Conservation (phyloP, 768 basidiomycete genomes). For the Lactarius quietus region DNA sequence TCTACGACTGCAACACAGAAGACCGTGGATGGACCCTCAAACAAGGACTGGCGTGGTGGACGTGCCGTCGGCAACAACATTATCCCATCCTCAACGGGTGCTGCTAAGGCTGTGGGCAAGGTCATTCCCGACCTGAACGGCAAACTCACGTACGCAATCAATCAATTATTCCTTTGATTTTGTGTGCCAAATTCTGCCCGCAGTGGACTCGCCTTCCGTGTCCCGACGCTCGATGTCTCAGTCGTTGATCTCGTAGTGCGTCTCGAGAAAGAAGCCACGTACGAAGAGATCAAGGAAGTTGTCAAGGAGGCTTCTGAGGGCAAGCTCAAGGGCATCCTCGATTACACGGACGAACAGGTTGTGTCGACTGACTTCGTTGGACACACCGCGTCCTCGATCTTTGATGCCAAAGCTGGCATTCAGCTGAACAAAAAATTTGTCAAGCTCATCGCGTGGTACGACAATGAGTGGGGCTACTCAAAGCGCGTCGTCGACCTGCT, state of each 20-base stretch:
- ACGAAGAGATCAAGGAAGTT: slow-evolving; percentile 87
- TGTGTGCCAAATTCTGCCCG: slow-evolving; percentile 11
- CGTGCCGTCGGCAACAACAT: slow-evolving; percentile 97
- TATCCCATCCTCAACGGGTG: slow-evolving; percentile 98
- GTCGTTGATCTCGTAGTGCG: slow-evolving; percentile 97
- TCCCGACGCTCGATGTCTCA: slow-evolving; percentile 94
- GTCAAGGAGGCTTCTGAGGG: slow-evolving; percentile 77
- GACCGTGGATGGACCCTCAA: slow-evolving; percentile 90
- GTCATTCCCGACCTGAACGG: slow-evolving; percentile 96
- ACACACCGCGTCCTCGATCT: slow-evolving; percentile 75
- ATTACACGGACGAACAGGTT: slow-evolving; percentile 89
- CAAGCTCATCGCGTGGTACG: slow-evolving; percentile 96
- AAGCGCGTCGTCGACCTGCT: slow-evolving; percentile 89
- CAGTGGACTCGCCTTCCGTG: slow-evolving; percentile 94
- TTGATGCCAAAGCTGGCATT: slow-evolving; percentile 93
- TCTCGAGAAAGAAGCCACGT: slow-evolving; percentile 77
- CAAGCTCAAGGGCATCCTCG: slow-evolving; percentile 68
- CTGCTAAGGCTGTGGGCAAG: slow-evolving; percentile 98
- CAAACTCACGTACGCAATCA: slow-evolving; percentile 85
- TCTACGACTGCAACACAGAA: slow-evolving; percentile 95
- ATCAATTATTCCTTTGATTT: background rate
- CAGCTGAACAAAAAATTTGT: slow-evolving; percentile 89
- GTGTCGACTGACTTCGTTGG: slow-evolving; percentile 95
- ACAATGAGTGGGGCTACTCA: slow-evolving; percentile 95
- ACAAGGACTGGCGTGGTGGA: slow-evolving; percentile 97